These are phyloP conservation scores for Thalassiosira profunda DNA, from an alignment of 108 stramenopile genomes.

Conservation along the genomic window DNA sequence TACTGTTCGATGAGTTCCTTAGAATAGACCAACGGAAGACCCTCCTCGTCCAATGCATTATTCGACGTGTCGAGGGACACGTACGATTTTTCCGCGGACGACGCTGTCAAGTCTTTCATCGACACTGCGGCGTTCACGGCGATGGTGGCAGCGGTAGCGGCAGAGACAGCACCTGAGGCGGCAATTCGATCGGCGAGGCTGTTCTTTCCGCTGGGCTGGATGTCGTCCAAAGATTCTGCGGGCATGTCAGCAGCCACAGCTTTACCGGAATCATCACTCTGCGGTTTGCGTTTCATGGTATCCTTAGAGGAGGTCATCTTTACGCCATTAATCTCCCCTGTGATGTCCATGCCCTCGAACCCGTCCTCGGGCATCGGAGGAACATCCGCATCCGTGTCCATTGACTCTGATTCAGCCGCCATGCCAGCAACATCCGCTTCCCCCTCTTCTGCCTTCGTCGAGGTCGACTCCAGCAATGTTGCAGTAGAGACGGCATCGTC, in stretches of 20 bases:
- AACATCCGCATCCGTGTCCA: constrained; percentile 6
- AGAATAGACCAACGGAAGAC: constrained; percentile 93
- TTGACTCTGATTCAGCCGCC: neutral
- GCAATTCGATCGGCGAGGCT: constrained; percentile 58
- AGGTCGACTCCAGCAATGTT: neutral
- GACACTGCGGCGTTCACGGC: constrained; percentile 93
- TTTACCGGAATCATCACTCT: neutral
- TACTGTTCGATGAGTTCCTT: constrained; percentile 90
- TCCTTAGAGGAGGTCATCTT: constrained; percentile 38
- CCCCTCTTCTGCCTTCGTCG: neutral
- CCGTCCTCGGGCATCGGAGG: constrained; percentile 31
- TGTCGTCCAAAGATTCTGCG: neutral
- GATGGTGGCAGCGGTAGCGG: constrained; percentile 90
- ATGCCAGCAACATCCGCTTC: neutral
- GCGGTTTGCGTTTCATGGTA: constrained; percentile 7
- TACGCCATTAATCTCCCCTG: constrained; percentile 47
- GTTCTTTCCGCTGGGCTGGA: constrained; percentile 3
- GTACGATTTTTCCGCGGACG: constrained; percentile 78
- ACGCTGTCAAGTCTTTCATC: constrained; percentile 84
- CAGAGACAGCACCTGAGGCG: constrained; percentile 76
- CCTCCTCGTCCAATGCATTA: constrained; percentile 78
- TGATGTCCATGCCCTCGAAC: constrained; percentile 39
- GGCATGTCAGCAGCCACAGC: neutral
- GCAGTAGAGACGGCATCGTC: neutral
- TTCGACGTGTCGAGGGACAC: constrained; percentile 62